A percentile compares a stretch with the other conserved stretches of the same genome.
phyloP scores from a whole-genome alignment of 2,329 filamentous ascomycete genomes.

The Diaporthe eres region DNA sequence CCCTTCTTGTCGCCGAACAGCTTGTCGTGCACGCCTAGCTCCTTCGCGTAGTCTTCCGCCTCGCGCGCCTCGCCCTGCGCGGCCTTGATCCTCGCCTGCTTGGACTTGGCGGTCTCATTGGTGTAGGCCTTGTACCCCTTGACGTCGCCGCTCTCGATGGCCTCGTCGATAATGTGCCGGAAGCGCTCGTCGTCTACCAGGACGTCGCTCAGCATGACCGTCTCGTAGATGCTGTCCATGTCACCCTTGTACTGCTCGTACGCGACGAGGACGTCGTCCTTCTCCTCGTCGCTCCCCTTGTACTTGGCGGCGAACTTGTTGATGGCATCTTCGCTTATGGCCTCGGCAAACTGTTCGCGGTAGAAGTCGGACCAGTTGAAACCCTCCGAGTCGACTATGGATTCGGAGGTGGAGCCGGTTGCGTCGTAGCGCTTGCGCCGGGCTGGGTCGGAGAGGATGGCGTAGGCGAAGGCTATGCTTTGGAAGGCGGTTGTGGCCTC shows the following conservation, averaged over 20 bases:
- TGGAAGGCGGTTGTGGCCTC: constrained; percentile 88
- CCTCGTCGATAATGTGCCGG: constrained; percentile 82
- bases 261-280: constrained; percentile 79
- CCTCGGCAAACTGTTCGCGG: constrained; percentile 83
- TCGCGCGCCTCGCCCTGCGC: constrained; percentile 79
- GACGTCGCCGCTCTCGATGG: constrained; percentile 80
- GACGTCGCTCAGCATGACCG: constrained; percentile 89
- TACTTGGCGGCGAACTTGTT: constrained; percentile 83
- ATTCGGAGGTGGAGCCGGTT: constrained; percentile 90
- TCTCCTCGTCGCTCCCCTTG: constrained; percentile 89
- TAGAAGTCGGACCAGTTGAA: constrained; percentile 96
- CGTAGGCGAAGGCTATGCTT: constrained; percentile 92
- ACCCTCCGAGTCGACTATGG: constrained; percentile 80
- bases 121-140: constrained; percentile 77
- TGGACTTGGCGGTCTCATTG: constrained; percentile 78
- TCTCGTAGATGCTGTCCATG: constrained; percentile 83
- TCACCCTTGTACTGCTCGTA: constrained; percentile 82
- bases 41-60: constrained; percentile 81
- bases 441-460: constrained; percentile 85
- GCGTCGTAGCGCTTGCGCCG: constrained; percentile 89
- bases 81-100: constrained; percentile 69
- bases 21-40: constrained; percentile 81
- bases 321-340: constrained; percentile 82
- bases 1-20: constrained; percentile 68
- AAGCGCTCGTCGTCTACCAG: constrained; percentile 90